phyloP scores from a whole-genome alignment of 768 basidiomycete genomes.

The Rhizopogon roseolus region DNA sequence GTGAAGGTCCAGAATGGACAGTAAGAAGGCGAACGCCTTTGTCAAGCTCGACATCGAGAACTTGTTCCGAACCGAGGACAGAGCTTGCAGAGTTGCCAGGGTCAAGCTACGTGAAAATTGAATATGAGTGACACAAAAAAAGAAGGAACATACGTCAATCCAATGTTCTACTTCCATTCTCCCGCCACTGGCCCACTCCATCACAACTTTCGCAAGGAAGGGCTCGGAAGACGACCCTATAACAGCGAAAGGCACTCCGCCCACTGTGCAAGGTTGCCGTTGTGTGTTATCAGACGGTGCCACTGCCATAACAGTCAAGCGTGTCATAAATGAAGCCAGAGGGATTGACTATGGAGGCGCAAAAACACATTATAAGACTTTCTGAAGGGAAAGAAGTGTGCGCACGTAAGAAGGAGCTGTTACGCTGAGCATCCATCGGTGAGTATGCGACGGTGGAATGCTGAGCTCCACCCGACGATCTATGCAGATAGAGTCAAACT shows the following conservation, averaged over 20 bases:
- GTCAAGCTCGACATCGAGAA: conserved; percentile 46
- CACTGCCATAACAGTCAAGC: conserved; percentile 34
- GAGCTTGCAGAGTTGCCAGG: conserved; percentile 30
- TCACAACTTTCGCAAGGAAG: conserved; percentile 37
- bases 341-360: conserved; percentile 18
- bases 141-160: conserved; percentile 37
- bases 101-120: conserved; percentile 33
- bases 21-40: conserved; percentile 36
- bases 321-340: conserved; percentile 28
- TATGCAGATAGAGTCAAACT: conserved; percentile 10
- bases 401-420: conserved; percentile 45
- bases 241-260: conserved; percentile 35
- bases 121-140: neutral
- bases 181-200: conserved; percentile 36
- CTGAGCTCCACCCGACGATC: conserved; percentile 25
- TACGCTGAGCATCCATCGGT: conserved; percentile 43
- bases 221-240: conserved; percentile 38
- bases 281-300: conserved; percentile 8
- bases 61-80: conserved; percentile 43
- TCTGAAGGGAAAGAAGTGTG: conserved; percentile 4
- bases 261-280: conserved; percentile 25
- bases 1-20: conserved; percentile 14
- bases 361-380: neutral
- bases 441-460: conserved; percentile 26
- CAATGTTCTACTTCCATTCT: conserved; percentile 48